A percentile compares a stretch with the other conserved stretches of the same genome.
These are phyloP conservation scores for Naganishia cerealis DNA, from an alignment of 1,284 basidiomycete species.

Conservation along the genomic window DNA sequence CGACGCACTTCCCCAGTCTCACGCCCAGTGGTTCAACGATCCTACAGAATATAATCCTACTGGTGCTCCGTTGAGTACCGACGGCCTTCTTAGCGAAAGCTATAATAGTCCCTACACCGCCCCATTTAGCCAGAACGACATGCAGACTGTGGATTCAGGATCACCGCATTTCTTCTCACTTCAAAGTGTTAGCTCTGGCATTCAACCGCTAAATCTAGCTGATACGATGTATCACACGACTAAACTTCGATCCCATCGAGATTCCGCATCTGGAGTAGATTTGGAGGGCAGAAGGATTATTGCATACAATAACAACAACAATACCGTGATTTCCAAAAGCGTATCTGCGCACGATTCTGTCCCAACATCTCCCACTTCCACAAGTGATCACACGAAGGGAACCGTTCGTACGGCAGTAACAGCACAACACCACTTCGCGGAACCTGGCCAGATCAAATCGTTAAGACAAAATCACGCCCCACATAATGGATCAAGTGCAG, in stretches of 20 bases:
- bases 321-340: neutral
- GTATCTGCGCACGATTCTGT: neutral
- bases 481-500: neutral
- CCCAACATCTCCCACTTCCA: neutral
- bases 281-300: neutral
- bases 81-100: neutral
- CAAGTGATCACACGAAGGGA: neutral
- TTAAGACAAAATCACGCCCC: neutral
- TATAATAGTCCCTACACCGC: neutral
- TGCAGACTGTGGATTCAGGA: neutral
- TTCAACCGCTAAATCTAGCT: neutral
- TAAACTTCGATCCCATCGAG: neutral
- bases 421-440: neutral
- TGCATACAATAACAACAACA: neutral
- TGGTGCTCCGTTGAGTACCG: conserved; percentile 4
- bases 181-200: neutral
- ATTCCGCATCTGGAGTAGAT: neutral
- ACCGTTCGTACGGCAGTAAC: too few species aligned
- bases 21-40: neutral
- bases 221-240: neutral
- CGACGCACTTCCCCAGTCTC: neutral
- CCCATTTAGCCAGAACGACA: neutral
- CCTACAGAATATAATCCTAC: neutral
- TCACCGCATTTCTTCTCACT: neutral
- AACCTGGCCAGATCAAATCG: neutral